These are phyloP conservation scores for Fusarium xyrophilum DNA, from an alignment of 2,329 filamentous ascomycete genomes.

Conservation along the genomic window DNA sequence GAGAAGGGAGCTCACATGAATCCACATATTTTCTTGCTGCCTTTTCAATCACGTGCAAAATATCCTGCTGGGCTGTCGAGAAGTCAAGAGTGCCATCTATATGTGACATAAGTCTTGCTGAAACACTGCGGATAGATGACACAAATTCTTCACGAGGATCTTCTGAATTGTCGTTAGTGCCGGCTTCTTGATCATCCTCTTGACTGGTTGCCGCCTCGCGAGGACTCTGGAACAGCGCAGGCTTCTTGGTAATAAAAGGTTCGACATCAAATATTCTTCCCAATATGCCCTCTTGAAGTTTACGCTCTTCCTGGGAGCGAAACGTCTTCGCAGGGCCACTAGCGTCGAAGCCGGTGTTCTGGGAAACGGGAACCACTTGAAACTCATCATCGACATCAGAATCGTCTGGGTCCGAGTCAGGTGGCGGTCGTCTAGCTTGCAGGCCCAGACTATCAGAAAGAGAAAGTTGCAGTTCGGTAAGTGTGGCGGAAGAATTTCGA, in stretches of 20 bases:
- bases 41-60: constrained; percentile 57
- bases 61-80: constrained; percentile 52
- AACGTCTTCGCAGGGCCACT: constrained; percentile 55
- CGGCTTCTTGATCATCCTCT: constrained; percentile 34
- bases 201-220: constrained; percentile 22
- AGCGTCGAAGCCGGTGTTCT: constrained; percentile 46
- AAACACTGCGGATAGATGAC: constrained; percentile 49
- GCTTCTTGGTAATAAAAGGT: constrained; percentile 48
- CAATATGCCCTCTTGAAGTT: constrained; percentile 60
- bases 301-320: constrained; percentile 60
- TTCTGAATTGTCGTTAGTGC: constrained; percentile 6
- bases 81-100: constrained; percentile 49
- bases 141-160: constrained; percentile 44
- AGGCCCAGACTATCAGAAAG: constrained; percentile 61
- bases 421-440: constrained; percentile 48
- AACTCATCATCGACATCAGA: constrained; percentile 65
- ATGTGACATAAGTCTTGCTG: constrained; percentile 52
- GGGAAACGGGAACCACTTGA: constrained; percentile 50
- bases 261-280: constrained; percentile 62
- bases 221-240: constrained; percentile 40
- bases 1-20: constrained; percentile 41
- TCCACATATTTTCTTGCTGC: constrained; percentile 61
- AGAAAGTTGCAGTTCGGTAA: constrained; percentile 64
- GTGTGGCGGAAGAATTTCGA: constrained; percentile 59
- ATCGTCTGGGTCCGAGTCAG: constrained; percentile 54